phyloP scores from a whole-genome alignment of 345 rosid genomes.

The Eucalyptus pumila region DNA sequence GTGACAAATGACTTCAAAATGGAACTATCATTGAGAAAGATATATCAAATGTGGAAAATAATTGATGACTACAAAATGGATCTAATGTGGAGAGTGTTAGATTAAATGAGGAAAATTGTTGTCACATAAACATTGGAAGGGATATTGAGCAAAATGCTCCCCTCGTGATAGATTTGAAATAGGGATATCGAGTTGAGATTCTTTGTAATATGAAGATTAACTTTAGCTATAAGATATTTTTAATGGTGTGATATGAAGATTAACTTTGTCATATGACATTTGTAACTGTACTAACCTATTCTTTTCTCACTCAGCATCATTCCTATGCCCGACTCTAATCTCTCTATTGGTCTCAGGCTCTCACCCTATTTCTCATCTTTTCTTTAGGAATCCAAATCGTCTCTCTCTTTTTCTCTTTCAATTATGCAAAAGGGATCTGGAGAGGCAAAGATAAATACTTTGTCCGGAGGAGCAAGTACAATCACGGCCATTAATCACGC shows the following conservation, averaged over 20 bases:
- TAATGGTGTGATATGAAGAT: no score
- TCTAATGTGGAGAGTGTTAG: not conserved
- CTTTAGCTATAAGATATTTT: no score
- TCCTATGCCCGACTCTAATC: no score
- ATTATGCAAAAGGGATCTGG: not conserved
- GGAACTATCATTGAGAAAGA: not conserved
- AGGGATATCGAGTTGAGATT: no score
- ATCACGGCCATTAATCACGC: not conserved
- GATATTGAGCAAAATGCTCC: no score
- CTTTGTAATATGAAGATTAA: no score
- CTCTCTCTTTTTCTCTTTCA: not conserved
- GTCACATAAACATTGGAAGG: no score
- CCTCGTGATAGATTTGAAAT: fast-evolving
- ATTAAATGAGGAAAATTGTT: not conserved
- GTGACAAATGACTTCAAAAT: not conserved
- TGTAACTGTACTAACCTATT: not conserved
- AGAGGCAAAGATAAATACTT: not conserved
- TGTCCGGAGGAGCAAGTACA: not conserved
- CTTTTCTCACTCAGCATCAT: not conserved
- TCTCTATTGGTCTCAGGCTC: not conserved
- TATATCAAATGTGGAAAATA: no score
- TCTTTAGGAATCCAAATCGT: not conserved
- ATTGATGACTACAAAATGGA: no score
- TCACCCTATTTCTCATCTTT: not conserved
- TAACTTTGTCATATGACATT: no score